These are phyloP conservation scores for Spongospora subterranea DNA, from an alignment of 208 protist genomes.

Conservation along the genomic window DNA sequence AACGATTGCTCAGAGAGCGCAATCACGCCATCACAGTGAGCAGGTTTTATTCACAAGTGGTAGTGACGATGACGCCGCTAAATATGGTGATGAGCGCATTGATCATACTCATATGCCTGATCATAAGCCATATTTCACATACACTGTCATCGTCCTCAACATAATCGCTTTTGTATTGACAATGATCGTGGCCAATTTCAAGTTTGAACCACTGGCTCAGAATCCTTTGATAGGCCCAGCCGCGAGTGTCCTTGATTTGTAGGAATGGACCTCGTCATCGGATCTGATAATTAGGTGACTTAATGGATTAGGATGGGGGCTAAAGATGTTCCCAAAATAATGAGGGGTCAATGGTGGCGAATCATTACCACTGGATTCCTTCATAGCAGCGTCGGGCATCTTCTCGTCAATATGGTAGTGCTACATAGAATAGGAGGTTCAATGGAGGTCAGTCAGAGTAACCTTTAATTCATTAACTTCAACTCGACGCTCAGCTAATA, in stretches of 20 bases:
- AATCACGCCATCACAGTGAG: too few species aligned
- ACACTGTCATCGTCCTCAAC: background rate
- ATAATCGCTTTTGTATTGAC: background rate
- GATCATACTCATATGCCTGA: too few species aligned
- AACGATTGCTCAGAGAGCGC: too few species aligned
- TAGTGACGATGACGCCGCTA: too few species aligned
- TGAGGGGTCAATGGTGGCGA: conserved; percentile 9
- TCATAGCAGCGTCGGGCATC: background rate
- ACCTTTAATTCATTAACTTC: background rate
- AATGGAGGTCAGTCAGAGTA: conserved; percentile 24
- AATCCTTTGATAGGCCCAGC: conserved; percentile 11
- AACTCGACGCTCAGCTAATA: too few species aligned
- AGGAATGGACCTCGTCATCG: background rate
- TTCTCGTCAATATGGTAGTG: background rate
- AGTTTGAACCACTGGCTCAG: background rate
- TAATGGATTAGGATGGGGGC: background rate
- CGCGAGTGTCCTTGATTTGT: background rate
- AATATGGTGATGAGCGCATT: too few species aligned
- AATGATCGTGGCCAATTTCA: background rate
- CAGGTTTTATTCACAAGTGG: too few species aligned
- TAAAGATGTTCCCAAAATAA: background rate
- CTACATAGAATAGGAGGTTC: background rate
- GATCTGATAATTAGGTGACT: too few species aligned
- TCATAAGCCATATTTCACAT: conserved; percentile 30
- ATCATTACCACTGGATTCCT: conserved; percentile 2